A percentile compares a stretch with the other conserved stretches of the same genome.
phyloP scores from a whole-genome alignment of 176 grass and related monocot species.

The Dactylis glomerata region DNA sequence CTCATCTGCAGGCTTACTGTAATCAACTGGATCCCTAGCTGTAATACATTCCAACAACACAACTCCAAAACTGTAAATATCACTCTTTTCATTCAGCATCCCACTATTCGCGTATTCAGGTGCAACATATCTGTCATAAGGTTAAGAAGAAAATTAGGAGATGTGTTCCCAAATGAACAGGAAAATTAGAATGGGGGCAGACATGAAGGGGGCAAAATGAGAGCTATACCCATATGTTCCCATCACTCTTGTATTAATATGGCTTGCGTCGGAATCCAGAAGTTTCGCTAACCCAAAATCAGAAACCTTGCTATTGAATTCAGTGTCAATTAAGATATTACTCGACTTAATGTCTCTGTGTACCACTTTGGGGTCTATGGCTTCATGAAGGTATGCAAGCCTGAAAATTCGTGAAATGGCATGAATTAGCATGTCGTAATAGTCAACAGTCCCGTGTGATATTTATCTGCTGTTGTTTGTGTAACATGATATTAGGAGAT shows the following conservation, averaged over 20 bases:
- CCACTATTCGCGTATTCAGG: constrained; percentile 95
- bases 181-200: background rate
- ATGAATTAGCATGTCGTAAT: constrained; percentile 14
- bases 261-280: constrained; percentile 78
- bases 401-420: constrained; percentile 39
- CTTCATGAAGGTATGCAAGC: constrained; percentile 94
- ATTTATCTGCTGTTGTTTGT: background rate
- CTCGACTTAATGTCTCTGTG: constrained; percentile 99
- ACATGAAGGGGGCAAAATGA: background rate
- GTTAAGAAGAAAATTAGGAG: constrained; percentile 41
- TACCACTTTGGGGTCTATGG: constrained; percentile 91
- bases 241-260: constrained; percentile 95
- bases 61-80: constrained; percentile 98
- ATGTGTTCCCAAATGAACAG: background rate
- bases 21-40: constrained; percentile 90
- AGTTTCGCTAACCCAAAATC: constrained; percentile 99
- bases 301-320: constrained; percentile 90
- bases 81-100: constrained; percentile 94
- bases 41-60: constrained; percentile 86
- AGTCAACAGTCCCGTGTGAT: background rate
- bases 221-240: constrained; percentile 91
- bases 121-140: constrained; percentile 78
- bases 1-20: constrained; percentile 69
- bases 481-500: constrained; percentile 10
- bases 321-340: constrained; percentile 88